Conservation (phyloP, 306 rosid species). For the Prunus armeniaca region DNA sequence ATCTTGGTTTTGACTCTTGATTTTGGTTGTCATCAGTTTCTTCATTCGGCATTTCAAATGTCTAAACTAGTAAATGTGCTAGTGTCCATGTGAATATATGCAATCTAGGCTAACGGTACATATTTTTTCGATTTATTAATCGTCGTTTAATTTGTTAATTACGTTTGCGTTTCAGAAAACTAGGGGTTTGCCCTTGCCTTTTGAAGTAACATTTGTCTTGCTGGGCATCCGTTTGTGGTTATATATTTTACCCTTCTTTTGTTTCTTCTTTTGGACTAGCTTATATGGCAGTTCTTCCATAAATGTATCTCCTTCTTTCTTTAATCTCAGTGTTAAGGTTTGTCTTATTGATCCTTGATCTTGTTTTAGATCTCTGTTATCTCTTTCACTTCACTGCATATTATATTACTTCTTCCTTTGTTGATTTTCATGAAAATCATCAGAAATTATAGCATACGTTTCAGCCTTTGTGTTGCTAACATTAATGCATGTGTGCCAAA, state of each 20-base stretch:
- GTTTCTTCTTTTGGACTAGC: constrained; percentile 48
- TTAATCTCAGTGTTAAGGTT: constrained; percentile 20
- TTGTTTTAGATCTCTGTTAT: not conserved
- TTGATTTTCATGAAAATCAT: not conserved
- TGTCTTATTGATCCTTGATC: constrained; percentile 18
- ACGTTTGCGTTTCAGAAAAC: constrained; percentile 35
- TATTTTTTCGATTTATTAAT: constrained; percentile 7
- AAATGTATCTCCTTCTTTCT: constrained; percentile 9
- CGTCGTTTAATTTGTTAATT: constrained; percentile 6
- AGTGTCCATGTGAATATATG: constrained; percentile 19
- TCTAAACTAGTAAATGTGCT: constrained; percentile 6
- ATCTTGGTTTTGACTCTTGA: constrained; percentile 42
- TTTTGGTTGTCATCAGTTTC: constrained; percentile 16
- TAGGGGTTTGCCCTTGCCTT: constrained; percentile 18
- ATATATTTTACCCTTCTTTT: constrained; percentile 21
- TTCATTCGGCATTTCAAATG: constrained; percentile 4
- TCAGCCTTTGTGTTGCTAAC: not conserved
- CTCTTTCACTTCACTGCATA: not conserved
- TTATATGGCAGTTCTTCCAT: constrained; percentile 31
- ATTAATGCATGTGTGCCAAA: not conserved
- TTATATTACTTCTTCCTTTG: not conserved
- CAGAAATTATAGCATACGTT: not conserved
- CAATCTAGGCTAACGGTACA: constrained; percentile 25
- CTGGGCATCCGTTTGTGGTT: constrained; percentile 29
- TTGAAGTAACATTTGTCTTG: constrained; percentile 30